These are phyloP conservation scores for Paramecium pentaurelia DNA, from an alignment of 73 alveolate species.

Conservation along the genomic window DNA sequence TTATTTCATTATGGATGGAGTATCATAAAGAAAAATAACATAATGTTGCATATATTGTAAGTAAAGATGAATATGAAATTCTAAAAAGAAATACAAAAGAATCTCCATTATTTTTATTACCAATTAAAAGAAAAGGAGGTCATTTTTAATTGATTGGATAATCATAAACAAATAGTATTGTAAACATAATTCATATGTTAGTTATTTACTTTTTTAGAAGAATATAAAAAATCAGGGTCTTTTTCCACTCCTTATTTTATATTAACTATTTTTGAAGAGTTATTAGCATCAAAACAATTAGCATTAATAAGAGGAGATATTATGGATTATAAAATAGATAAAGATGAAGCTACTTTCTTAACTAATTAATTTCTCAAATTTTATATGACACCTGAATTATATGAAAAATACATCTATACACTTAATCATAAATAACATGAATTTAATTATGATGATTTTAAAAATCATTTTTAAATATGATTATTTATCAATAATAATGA, in stretches of 20 bases:
- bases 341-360: slow-evolving; percentile 66
- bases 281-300: slow-evolving; percentile 65
- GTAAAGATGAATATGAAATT: slow-evolving; percentile 48
- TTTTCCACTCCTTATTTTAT: slow-evolving; percentile 75
- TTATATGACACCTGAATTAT: slow-evolving; percentile 64
- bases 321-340: slow-evolving; percentile 60
- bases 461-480: slow-evolving; percentile 26
- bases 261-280: slow-evolving; percentile 76
- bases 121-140: slow-evolving; percentile 72
- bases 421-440: slow-evolving; percentile 69
- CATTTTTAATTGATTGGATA: slow-evolving; percentile 69
- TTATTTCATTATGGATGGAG: slow-evolving; percentile 71
- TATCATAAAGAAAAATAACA: slow-evolving; percentile 67
- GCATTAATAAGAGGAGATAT: slow-evolving; percentile 81
- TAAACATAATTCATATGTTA: not conserved
- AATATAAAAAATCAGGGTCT: slow-evolving; percentile 71
- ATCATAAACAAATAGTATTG: slow-evolving; percentile 68
- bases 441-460: slow-evolving; percentile 71
- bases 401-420: slow-evolving; percentile 62
- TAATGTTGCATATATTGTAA: slow-evolving; percentile 64
- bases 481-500: not conserved
- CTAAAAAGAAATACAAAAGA: slow-evolving; percentile 45
- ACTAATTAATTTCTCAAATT: slow-evolving; percentile 50
- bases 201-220: slow-evolving; percentile 75
- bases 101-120: slow-evolving; percentile 74